These are phyloP conservation scores for Pseudonitzschia pungens DNA, from an alignment of 108 stramenopile genomes.

Conservation along the genomic window DNA sequence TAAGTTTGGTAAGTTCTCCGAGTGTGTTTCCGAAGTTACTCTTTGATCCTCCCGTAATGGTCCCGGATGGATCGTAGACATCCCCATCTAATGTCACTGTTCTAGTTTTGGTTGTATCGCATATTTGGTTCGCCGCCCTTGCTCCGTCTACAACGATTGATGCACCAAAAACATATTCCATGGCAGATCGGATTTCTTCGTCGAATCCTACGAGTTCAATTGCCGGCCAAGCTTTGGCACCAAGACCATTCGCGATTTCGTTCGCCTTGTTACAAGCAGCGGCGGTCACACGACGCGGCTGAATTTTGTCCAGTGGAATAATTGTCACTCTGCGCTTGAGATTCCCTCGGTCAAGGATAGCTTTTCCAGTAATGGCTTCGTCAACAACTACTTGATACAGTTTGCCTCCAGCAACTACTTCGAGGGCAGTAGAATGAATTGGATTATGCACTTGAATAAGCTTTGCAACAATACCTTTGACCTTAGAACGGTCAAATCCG, in stretches of 20 bases:
- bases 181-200: conserved; percentile 90
- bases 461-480: conserved; percentile 94
- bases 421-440: conserved; percentile 89
- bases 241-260: conserved; percentile 67
- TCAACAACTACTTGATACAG: conserved; percentile 98
- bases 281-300: conserved; percentile 51
- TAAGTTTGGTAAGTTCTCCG: conserved; percentile 64
- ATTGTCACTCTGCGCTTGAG: conserved; percentile 94
- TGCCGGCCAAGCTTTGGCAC: conserved; percentile 82
- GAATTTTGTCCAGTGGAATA: conserved; percentile 96
- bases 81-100: conserved; percentile 97
- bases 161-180: conserved; percentile 95
- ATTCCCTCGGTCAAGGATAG: conserved; percentile 91
- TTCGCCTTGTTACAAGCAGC: conserved; percentile 50
- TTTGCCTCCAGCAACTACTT: conserved; percentile 94
- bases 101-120: conserved; percentile 87
- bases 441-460: conserved; percentile 83
- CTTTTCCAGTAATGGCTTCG: conserved; percentile 93
- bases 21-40: conserved; percentile 80
- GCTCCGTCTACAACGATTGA: conserved; percentile 90
- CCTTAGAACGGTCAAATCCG: conserved; percentile 92
- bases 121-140: conserved; percentile 89
- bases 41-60: conserved; percentile 92
- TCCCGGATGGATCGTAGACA: conserved; percentile 96
- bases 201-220: conserved; percentile 96